These are phyloP conservation scores for Pseudogymnoascus sp. DNA, from an alignment of 2,329 filamentous ascomycete species.

Conservation along the genomic window DNA sequence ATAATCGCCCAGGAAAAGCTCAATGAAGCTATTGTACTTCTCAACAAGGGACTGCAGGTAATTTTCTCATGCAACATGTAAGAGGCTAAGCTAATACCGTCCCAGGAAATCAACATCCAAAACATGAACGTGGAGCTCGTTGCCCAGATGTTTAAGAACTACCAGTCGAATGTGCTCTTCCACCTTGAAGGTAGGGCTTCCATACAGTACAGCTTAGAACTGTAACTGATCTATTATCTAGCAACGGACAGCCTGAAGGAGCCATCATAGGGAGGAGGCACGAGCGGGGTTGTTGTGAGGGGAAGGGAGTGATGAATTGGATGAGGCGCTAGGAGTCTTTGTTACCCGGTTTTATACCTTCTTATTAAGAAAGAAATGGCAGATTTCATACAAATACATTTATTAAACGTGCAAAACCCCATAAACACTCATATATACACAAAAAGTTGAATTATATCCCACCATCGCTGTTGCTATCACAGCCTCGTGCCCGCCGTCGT, in stretches of 20 bases:
- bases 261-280: constrained; percentile 44
- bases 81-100: not conserved
- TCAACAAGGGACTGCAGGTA: constrained; percentile 89
- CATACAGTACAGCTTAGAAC: constrained; percentile 10
- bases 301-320: constrained; percentile 1
- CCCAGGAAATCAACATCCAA: constrained; percentile 89
- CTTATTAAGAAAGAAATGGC: not conserved
- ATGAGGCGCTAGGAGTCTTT: constrained; percentile 6
- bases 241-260: constrained; percentile 80
- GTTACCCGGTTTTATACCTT: constrained; percentile 1
- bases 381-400: not conserved
- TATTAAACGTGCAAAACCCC: not conserved
- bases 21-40: constrained; percentile 83
- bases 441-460: not conserved
- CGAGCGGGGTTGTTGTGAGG: not conserved
- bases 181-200: constrained; percentile 76
- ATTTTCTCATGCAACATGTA: not conserved
- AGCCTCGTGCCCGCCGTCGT: constrained; percentile 7
- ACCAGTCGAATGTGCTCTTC: constrained; percentile 95
- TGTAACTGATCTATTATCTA: constrained; percentile 32
- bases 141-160: constrained; percentile 99
- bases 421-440: not conserved
- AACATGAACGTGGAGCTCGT: constrained; percentile 99
- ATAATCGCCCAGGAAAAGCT: constrained; percentile 70
- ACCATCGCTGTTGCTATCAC: not conserved